Evolutionary conservation across 352 stramenopile genomes (phyloP).

Genomic region (Globisporangium paroecandrum): DNA sequence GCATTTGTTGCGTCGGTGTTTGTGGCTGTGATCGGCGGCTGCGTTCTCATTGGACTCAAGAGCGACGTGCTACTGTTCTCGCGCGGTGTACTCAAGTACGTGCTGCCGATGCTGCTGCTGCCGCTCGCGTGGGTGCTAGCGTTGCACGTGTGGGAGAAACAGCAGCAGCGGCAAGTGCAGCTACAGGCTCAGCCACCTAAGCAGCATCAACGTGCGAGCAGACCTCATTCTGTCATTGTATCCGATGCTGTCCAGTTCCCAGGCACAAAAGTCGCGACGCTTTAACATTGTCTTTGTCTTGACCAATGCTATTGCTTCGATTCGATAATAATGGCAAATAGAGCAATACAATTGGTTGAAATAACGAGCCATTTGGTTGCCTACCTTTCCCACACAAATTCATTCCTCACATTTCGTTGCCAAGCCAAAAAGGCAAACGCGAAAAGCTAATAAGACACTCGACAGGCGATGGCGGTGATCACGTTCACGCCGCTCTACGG

Average conservation of each 20-base stretch:
- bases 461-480: slow-evolving; percentile 78
- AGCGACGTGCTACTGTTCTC: slow-evolving; percentile 34
- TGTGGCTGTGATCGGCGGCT: slow-evolving; percentile 30
- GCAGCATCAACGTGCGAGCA: slow-evolving; percentile 15
- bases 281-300: slow-evolving; percentile 3
- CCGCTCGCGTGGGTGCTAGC: slow-evolving; percentile 40
- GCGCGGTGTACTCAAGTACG: slow-evolving; percentile 27
- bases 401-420: slow-evolving; percentile 1
- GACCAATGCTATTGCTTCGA: background rate
- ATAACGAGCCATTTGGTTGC: background rate
- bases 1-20: slow-evolving; percentile 29
- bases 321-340: too few relatives aligned
- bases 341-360: slow-evolving; percentile 8
- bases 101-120: slow-evolving; percentile 49
- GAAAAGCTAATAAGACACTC: slow-evolving; percentile 2
- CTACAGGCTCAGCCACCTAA: background rate
- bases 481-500: slow-evolving; percentile 90
- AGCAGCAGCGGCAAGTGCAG: slow-evolving; percentile 1
- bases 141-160: slow-evolving; percentile 49
- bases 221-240: background rate
- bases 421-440: background rate
- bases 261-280: slow-evolving; percentile 27
- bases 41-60: slow-evolving; percentile 35
- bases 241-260: background rate
- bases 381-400: slow-evolving; percentile 8